Evolutionary conservation across 305 asterid genomes (phyloP), one percentile per base, ranked within the genome.

Genomic region (Solanum chacoense): DNA sequence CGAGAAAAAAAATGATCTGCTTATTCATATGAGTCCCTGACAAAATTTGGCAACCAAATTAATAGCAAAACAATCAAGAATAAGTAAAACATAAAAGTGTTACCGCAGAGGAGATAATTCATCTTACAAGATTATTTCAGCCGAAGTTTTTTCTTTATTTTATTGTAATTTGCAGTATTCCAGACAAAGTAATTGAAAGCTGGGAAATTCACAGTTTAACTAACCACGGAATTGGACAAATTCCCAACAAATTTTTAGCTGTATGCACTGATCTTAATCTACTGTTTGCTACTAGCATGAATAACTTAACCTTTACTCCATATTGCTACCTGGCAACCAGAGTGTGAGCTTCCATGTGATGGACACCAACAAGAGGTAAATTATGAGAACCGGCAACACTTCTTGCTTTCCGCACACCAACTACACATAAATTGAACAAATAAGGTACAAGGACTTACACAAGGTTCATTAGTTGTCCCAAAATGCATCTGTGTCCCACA

Each of bases 261-360:
- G 11, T 65, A 83, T 28, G 86, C 16, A 78, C 63, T 88, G 88
- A 65, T 76, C 87, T 37, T 87, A 34, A 1, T 69, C 87, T 86
- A 36, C 77, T 79, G 76, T 22, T n/a, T 35, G 65, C 37, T 71
- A 45, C 37, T 81, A 28, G 71, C 86, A 28, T 81, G 71, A 81
- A 45, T 16, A 40, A 42, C 14, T 80, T 83, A 45, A 83, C 72
- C 72, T 83, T 81, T 45, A 18, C 34, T 45, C 40, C 72, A 50
- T 31, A 83, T 3, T 83, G 31, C 29, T 83, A 95, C 99, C 99
- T 95, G 90, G 99, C 96, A 87, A 98, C 98, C 89, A 96, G 92
- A 91, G 99, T 96, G 91, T 98, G 99, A 87, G 98, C 99, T 93
- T 98, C 99, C 99, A 95, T 97, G 94, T 95, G 99, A 92, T 96